Base-by-base conservation (phyloP, 306 rosid genomes). In the Dryas drummondii region DNA sequence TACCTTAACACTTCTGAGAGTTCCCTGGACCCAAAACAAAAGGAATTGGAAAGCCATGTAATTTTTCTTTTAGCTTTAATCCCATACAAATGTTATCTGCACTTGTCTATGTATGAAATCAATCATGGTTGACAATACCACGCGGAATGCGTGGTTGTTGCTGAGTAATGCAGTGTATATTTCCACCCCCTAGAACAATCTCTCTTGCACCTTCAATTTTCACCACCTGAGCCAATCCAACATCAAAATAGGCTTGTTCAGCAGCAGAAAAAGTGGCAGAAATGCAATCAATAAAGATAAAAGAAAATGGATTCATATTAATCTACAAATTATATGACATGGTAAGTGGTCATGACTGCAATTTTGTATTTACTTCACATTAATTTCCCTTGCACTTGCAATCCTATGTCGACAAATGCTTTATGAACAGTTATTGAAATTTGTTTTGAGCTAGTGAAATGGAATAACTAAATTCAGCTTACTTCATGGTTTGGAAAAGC, bases 101-200 rank as follows among this genome's bases (percentile, higher is more conserved):
- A 53, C 45, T 45, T 3, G 4, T 72, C 56, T 4, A 63, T 7
- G 49, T 16, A 41, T 4, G 27, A 16, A 16, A 63, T 44, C 10
- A 37, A 46, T 27, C 57, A 9, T 72, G 32, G 57, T 59, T 15
- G 15, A 45, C 45, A 1, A 22, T 49, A 37, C 78, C 5, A 17
- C 16, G 22, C 4, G 78, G 41, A 78, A 75, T 17, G 78, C 84
- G 83, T 9, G 97, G 99, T 56, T 90, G 97, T 77, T 94, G 99
- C 84, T 94, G 97, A 58, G 99, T 92, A 42, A 94, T 94, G 84
- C 99, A 91, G 51, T 94, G 99, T 68, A 94, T 90, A 71, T 94
- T 92, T 77, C 99, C 99, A 69, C 99, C 97, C 0, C 74, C 97
- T 74, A 91, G 77, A 70, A 86, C 97, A 82, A 92, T 90, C 92